Conservation (phyloP, 2,329 filamentous ascomycete species). For the Diaporthe nobilis region DNA sequence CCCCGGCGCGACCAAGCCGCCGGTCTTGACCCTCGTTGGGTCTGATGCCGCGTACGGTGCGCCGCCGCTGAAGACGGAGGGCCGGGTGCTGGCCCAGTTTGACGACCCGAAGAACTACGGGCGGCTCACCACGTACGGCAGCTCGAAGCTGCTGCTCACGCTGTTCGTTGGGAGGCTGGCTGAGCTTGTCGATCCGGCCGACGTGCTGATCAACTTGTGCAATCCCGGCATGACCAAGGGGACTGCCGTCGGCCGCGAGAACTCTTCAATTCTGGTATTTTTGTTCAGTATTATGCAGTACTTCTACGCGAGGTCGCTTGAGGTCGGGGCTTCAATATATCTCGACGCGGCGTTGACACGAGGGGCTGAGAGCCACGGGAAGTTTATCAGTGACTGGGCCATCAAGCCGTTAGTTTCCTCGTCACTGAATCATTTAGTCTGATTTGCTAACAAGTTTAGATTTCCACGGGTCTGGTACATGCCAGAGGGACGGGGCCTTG, state of each 20-base stretch:
- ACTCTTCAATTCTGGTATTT: neutral
- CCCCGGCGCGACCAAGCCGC: neutral
- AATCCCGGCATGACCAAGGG: conserved; percentile 61
- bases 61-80: neutral
- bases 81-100: neutral
- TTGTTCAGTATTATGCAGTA: neutral
- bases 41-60: neutral
- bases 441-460: neutral
- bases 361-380: conserved; percentile 8
- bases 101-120: neutral
- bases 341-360: neutral
- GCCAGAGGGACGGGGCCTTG: neutral
- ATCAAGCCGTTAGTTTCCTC: neutral
- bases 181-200: conserved; percentile 54
- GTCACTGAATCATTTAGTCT: neutral
- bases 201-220: conserved; percentile 61
- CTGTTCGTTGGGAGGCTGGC: conserved; percentile 55
- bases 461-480: neutral
- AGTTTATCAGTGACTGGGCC: conserved; percentile 10
- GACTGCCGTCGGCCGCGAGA: conserved; percentile 50
- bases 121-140: neutral
- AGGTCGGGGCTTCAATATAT: neutral
- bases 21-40: neutral
- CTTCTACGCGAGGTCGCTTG: neutral
- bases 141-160: conserved; percentile 51